phyloP scores from a whole-genome alignment of 768 basidiomycete species.

The Punctularia strigosozonata region DNA sequence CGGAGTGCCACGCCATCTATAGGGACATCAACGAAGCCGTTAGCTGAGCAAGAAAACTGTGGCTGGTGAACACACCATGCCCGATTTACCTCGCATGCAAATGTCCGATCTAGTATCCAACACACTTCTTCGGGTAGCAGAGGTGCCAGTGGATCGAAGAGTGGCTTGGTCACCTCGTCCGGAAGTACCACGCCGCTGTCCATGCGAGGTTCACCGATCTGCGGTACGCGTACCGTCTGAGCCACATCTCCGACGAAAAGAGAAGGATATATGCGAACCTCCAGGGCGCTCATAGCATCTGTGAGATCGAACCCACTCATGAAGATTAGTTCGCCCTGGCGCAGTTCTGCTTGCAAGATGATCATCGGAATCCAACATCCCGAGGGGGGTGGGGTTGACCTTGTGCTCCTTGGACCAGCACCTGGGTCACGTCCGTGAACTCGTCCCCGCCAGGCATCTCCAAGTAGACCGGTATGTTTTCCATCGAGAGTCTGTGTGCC shows the following conservation, averaged over 20 bases:
- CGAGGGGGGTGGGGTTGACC: too few species aligned
- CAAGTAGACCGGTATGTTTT: background rate
- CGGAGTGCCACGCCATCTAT: conserved; percentile 83
- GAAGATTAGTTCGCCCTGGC: conserved; percentile 48
- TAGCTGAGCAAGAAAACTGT: background rate
- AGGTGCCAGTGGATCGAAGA: conserved; percentile 52
- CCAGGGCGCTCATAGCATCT: conserved; percentile 92
- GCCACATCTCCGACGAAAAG: conserved; percentile 3
- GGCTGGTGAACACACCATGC: background rate
- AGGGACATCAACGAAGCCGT: conserved; percentile 1
- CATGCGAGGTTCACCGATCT: conserved; percentile 87
- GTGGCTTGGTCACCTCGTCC: conserved; percentile 27
- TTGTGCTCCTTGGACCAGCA: conserved; percentile 48
- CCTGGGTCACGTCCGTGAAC: conserved; percentile 50
- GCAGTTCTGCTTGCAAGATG: conserved; percentile 51
- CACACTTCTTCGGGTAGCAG: conserved; percentile 74
- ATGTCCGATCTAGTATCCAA: conserved; percentile 73
- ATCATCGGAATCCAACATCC: too few species aligned
- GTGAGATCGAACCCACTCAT: conserved; percentile 61
- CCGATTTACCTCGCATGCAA: conserved; percentile 63
- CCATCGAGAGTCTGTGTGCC: too few species aligned
- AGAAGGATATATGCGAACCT: conserved; percentile 35
- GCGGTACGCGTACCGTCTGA: conserved; percentile 5
- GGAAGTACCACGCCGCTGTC: conserved; percentile 60
- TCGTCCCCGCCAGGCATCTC: conserved; percentile 42